Conservation (phyloP, 371 early-diverging fungal species). For the Haplosporangium sp. region DNA sequence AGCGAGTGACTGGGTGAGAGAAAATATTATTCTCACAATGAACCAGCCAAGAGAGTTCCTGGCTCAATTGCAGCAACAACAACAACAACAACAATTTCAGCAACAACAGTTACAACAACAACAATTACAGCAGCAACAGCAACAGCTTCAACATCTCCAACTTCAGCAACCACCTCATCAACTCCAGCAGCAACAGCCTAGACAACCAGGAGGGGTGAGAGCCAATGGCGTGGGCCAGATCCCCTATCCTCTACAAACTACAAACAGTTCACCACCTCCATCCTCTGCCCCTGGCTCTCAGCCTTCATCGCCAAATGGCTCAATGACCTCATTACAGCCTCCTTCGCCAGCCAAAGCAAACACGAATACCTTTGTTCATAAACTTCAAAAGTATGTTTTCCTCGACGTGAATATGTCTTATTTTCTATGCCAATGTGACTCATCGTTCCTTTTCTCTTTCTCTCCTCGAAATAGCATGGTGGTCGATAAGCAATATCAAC, state of each 20-base stretch:
- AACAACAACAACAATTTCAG: slow-evolving; percentile 21
- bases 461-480: slow-evolving; percentile 73
- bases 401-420: neutral
- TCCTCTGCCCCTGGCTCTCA: slow-evolving; percentile 64
- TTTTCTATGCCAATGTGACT: no score
- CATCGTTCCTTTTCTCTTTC: neutral
- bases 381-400: slow-evolving; percentile 66
- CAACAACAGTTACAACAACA: slow-evolving; percentile 30
- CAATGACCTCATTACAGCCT: slow-evolving; percentile 62
- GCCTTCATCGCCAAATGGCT: slow-evolving; percentile 62
- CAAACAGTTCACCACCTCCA: slow-evolving; percentile 51
- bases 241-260: slow-evolving; percentile 58
- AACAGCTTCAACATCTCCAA: slow-evolving; percentile 33
- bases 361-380: slow-evolving; percentile 74
- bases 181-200: slow-evolving; percentile 22
- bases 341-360: slow-evolving; percentile 62
- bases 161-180: slow-evolving; percentile 25
- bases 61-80: slow-evolving; percentile 33
- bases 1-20: no score
- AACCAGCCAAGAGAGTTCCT: slow-evolving; percentile 36
- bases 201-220: slow-evolving; percentile 54
- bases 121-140: slow-evolving; percentile 34
- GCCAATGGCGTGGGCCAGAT: slow-evolving; percentile 54
- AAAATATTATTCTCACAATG: slow-evolving; percentile 7
- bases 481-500: slow-evolving; percentile 78